Evolutionary conservation across 495 filamentous ascomycete genomes (phyloP).

Genomic region (Trichoderma virens): DNA sequence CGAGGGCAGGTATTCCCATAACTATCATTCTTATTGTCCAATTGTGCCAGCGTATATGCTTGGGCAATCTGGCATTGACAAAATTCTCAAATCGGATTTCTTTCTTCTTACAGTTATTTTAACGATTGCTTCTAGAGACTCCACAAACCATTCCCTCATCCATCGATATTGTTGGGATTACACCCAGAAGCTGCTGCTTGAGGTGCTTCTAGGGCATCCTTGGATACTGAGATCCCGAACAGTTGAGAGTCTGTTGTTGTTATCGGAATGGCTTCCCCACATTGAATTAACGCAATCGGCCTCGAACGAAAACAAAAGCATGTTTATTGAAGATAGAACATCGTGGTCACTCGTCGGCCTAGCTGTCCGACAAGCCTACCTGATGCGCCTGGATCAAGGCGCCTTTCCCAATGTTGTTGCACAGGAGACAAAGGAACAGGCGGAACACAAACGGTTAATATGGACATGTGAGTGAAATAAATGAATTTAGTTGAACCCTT

Average conservation of each 20-base stretch:
- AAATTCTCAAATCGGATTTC: not conserved
- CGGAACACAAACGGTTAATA: not conserved
- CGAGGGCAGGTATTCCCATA: not conserved
- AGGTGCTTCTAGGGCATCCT: not conserved
- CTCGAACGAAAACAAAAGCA: not conserved
- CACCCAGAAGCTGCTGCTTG: not conserved
- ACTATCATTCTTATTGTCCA: conserved; percentile 8
- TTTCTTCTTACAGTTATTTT: conserved; percentile 7
- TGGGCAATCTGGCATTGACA: not conserved
- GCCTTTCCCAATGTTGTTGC: not conserved
- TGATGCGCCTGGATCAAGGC: not conserved
- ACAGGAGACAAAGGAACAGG: not conserved
- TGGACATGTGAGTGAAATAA: conserved; percentile 2
- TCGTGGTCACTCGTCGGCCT: conserved; percentile 4
- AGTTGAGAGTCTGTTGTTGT: not conserved
- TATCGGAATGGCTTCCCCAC: conserved; percentile 3
- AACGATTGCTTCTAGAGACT: conserved; percentile 5
- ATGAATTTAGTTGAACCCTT: not conserved
- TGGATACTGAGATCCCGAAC: not conserved
- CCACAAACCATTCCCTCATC: not conserved
- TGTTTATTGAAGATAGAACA: not conserved
- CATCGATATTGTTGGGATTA: conserved; percentile 3
- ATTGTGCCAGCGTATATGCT: conserved; percentile 4
- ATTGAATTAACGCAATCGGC: not conserved
- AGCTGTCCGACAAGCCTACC: not conserved